A percentile compares a stretch with the other conserved stretches of the same genome.
Evolutionary conservation across 306 rosid species (phyloP).

Genomic region (Prunus davidiana): DNA sequence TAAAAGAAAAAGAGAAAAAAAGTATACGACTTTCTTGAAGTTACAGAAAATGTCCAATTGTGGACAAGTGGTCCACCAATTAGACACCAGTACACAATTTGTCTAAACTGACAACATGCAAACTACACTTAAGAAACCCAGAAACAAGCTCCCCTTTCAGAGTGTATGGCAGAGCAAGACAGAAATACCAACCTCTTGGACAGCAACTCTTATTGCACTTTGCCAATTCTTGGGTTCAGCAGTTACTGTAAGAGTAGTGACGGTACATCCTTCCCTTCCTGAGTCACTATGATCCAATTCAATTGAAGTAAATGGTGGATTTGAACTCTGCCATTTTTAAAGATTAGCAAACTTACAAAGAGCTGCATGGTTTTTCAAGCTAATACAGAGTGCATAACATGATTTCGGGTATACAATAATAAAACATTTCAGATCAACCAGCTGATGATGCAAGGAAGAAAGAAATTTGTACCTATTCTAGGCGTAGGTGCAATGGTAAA

Average conservation of each 20-base stretch:
- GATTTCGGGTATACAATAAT: not conserved
- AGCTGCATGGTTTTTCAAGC: slow-evolving; percentile 9
- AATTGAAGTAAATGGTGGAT: slow-evolving; percentile 96
- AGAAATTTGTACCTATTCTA: not conserved
- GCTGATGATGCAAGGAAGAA: not conserved
- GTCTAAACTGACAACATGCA: not conserved
- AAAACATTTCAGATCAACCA: not conserved
- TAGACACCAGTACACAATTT: not conserved
- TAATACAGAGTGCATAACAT: not conserved
- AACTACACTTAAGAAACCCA: not conserved
- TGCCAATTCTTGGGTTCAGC: slow-evolving; percentile 97
- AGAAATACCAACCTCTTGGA: slow-evolving; percentile 78
- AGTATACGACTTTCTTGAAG: not conserved
- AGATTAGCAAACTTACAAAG: slow-evolving; percentile 28
- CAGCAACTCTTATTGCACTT: slow-evolving; percentile 89
- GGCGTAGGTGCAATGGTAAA: not conserved
- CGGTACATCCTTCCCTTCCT: slow-evolving; percentile 99
- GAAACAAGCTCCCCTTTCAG: not conserved
- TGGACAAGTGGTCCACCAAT: not conserved
- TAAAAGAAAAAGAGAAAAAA: not conserved
- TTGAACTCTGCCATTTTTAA: slow-evolving; percentile 73
- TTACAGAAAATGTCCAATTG: not conserved
- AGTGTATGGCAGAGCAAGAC: not conserved
- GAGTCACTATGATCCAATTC: slow-evolving; percentile 99
- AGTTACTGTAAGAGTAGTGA: slow-evolving; percentile 93